Evolutionary conservation across 805 yeast genomes (phyloP).

Genomic region (Saccharomycopsis guyanensis): DNA sequence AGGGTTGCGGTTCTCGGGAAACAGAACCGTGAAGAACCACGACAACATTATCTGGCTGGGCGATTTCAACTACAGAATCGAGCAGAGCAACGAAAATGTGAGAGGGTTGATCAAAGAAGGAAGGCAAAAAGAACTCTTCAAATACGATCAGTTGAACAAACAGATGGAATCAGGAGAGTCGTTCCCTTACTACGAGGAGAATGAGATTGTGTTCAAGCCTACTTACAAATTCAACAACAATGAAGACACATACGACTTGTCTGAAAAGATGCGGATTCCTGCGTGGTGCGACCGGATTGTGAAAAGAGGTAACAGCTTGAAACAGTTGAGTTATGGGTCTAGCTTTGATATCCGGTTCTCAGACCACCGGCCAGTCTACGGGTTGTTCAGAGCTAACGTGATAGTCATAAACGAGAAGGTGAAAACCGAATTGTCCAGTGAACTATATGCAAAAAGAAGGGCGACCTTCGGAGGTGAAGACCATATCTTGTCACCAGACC

Average conservation of each 20-base stretch:
- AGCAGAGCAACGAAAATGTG: conserved; percentile 64
- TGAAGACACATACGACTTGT: conserved; percentile 71
- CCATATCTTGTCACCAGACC: conserved; percentile 13
- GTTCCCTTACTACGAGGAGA: conserved; percentile 76
- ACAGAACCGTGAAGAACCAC: conserved; percentile 58
- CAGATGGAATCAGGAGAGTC: conserved; percentile 74
- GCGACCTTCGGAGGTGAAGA: conserved; percentile 37
- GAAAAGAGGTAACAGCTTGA: conserved; percentile 51
- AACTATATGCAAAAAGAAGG: conserved; percentile 48
- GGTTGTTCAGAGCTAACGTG: conserved; percentile 55
- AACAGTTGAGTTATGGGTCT: conserved; percentile 53
- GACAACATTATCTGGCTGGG: conserved; percentile 88
- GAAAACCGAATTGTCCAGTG: conserved; percentile 43
- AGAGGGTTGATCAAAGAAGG: conserved; percentile 42
- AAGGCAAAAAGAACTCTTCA: conserved; percentile 47
- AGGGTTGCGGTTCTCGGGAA: conserved; percentile 57
- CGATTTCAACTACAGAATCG: conserved; percentile 83
- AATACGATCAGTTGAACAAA: conserved; percentile 67
- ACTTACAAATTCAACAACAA: conserved; percentile 94
- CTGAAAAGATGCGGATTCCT: conserved; percentile 88
- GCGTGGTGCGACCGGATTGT: conserved; percentile 96
- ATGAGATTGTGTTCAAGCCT: conserved; percentile 74
- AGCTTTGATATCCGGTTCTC: conserved; percentile 56
- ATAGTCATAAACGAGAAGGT: conserved; percentile 55
- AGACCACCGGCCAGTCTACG: conserved; percentile 88